Conservation (phyloP, 2,329 filamentous ascomycete species). For the Esteya vermicola region DNA sequence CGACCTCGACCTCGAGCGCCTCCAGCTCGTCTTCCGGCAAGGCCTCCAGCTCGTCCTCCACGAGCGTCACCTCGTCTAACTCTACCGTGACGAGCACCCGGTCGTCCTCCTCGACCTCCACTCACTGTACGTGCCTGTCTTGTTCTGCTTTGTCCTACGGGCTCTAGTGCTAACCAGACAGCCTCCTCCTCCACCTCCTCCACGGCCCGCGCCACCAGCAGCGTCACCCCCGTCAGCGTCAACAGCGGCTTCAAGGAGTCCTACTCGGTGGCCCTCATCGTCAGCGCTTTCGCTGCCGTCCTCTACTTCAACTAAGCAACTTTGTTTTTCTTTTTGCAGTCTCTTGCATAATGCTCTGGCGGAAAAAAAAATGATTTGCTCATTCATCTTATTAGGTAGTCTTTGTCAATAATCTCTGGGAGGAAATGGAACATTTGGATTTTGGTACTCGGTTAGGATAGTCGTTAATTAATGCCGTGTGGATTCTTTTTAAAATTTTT, state of each 20-base stretch:
- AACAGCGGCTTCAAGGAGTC: constrained; percentile 22
- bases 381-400: neutral
- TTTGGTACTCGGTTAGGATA: no score
- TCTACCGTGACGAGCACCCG: neutral
- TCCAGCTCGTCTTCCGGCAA: neutral
- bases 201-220: constrained; percentile 4
- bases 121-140: neutral
- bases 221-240: constrained; percentile 15
- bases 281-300: constrained; percentile 23
- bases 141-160: neutral
- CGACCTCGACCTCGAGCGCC: neutral
- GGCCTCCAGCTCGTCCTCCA: constrained; percentile 2
- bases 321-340: neutral
- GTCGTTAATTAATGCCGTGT: no score
- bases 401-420: neutral
- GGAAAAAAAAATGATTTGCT: neutral
- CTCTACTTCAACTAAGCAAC: constrained; percentile 25
- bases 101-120: neutral
- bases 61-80: neutral
- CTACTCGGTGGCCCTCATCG: constrained; percentile 25
- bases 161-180: neutral
- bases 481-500: no score
- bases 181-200: constrained; percentile 8
- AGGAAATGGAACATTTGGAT: no score
- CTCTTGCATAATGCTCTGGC: neutral